Conservation (phyloP, 139 green algal species). For the Chara braunii region DNA sequence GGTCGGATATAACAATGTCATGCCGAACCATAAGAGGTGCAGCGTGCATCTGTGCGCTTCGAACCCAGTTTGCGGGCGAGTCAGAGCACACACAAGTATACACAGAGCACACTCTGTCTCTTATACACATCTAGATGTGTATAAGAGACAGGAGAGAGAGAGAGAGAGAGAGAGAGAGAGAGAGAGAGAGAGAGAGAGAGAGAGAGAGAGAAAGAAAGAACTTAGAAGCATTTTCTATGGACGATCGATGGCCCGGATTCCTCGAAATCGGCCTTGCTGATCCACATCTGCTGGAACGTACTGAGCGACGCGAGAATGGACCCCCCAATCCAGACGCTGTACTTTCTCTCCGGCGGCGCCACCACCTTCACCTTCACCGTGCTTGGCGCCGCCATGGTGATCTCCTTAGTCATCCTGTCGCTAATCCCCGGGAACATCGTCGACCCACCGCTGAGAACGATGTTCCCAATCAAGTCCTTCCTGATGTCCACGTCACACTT, state of each 20-base stretch:
- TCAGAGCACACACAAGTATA: too few relatives aligned
- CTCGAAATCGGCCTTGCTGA: constrained; percentile 88
- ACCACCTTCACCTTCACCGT: constrained; percentile 34
- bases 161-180: too few relatives aligned
- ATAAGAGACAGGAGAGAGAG: too few relatives aligned
- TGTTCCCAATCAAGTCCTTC: constrained; percentile 44
- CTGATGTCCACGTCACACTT: constrained; percentile 45
- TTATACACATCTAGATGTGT: too few relatives aligned
- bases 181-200: too few relatives aligned
- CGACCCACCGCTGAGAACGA: constrained; percentile 41
- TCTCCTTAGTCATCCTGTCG: constrained; percentile 38
- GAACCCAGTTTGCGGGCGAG: too few relatives aligned
- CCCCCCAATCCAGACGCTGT: constrained; percentile 53
- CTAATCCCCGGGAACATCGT: constrained; percentile 42
- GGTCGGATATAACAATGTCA: too few relatives aligned
- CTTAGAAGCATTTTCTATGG: constrained; percentile 92
- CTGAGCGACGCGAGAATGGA: constrained; percentile 87
- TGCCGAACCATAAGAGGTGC: too few relatives aligned
- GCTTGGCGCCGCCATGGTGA: constrained; percentile 10
- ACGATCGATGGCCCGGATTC: constrained; percentile 88
- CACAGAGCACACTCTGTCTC: too few relatives aligned
- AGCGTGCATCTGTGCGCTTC: too few relatives aligned
- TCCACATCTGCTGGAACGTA: constrained; percentile 97
- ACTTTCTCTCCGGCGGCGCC: constrained; percentile 20
- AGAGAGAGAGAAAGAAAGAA: constrained; percentile 5